phyloP scores from a whole-genome alignment of 2,329 filamentous ascomycete genomes.

The Exutisphaerella laricina region DNA sequence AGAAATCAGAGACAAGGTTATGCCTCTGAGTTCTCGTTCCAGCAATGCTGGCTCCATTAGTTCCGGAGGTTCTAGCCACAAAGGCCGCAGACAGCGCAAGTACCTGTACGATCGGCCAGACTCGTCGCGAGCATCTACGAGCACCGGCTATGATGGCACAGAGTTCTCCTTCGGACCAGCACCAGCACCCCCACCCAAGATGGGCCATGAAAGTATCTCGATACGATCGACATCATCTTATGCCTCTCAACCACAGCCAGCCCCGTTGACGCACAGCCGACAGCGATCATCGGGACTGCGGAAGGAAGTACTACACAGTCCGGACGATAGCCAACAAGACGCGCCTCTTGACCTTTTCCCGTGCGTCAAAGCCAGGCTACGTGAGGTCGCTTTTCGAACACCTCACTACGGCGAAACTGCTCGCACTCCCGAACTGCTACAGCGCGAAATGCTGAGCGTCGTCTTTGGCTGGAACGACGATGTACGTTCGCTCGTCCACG shows the following conservation, averaged over 20 bases:
- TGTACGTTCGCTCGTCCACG: constrained; percentile 70
- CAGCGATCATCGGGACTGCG: constrained; percentile 62
- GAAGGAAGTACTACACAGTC: constrained; percentile 73
- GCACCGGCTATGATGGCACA: constrained; percentile 31
- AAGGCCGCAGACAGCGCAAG: constrained; percentile 37
- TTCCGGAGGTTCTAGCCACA: constrained; percentile 49
- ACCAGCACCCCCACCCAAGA: constrained; percentile 25
- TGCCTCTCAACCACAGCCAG: constrained; percentile 33
- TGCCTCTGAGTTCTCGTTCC: constrained; percentile 62
- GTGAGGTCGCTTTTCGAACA: constrained; percentile 75
- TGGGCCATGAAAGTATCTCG: constrained; percentile 37
- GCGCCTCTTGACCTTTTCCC: constrained; percentile 74
- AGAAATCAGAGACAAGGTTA: constrained; percentile 56
- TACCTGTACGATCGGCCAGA: constrained; percentile 45
- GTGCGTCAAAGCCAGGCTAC: constrained; percentile 72
- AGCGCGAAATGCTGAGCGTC: constrained; percentile 83
- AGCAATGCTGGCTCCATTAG: constrained; percentile 58
- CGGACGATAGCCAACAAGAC: constrained; percentile 58
- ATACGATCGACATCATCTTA: constrained; percentile 47
- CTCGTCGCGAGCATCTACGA: constrained; percentile 34
- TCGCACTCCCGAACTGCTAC: constrained; percentile 62
- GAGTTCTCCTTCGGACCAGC: constrained; percentile 36
- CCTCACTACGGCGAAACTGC: constrained; percentile 48
- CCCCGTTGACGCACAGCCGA: constrained; percentile 25
- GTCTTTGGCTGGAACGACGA: constrained; percentile 95